Evolutionary conservation across 2,329 filamentous ascomycete genomes (phyloP), one percentile per base, ranked within the genome.

Genomic region (Ceratocystis cacaofunesta): DNA sequence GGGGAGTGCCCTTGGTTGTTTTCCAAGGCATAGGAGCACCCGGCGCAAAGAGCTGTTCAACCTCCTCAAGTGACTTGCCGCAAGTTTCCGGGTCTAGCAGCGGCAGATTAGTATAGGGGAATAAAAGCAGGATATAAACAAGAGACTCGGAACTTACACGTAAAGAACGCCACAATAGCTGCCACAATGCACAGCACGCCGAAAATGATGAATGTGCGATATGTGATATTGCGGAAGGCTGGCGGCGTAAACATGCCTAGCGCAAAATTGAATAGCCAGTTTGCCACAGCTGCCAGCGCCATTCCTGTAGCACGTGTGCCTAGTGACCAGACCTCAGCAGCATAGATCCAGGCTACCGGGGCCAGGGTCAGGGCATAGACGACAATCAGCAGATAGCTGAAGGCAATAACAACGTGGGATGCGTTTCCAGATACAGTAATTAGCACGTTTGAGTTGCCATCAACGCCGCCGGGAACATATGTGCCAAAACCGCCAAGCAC

Each of bases 311-410:
- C 83, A 43, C 84, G 79, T 0, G 82, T 83, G 67, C 82, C 81
- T 1, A 85, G 76, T 0, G 82, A 83, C 80, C 81, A 86, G 1
- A 85, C 80, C 72, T 88, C 85, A 17, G 83, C 81, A 0, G 82
- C 81, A 69, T 88, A 87, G 57, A 86, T 79, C 84, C 85, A 87
- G 64, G 80, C 82, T 2, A 85, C 81, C 0, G 84, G 83, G 0
- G 83, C 84, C 19, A 85, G 78, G 0, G 83, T 86, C n/a, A 85
- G 75, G 1, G 82, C 80, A 71, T 87, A 87, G 68, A 84, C 76
- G 69, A 85, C 78, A 70, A 86, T 82, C 66, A 87, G 78, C 17
- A 87, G 77, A 71, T 86, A 87, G 62, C 80, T 83, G 70, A 86
- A 86, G 22, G 82, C 82, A 68, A 87, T 87, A 65, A 88, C 82